Evolutionary conservation across 495 filamentous ascomycete genomes (phyloP), one percentile per base, ranked within the genome.

Genomic region (Aspergillus saccharolyticus): DNA sequence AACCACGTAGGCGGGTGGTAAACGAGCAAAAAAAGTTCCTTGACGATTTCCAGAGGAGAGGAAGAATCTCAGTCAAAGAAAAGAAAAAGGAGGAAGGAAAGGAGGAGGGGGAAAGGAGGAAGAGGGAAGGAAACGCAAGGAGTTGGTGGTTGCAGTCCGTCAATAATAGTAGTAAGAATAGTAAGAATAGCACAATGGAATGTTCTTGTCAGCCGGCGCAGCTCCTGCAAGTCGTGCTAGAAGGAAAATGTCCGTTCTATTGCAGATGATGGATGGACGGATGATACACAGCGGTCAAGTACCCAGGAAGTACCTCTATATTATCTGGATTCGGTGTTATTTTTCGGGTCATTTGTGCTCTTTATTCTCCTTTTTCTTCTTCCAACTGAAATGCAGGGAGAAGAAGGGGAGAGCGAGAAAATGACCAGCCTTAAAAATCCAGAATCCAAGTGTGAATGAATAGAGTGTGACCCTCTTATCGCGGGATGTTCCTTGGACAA

Each of bases 161-260:
- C 57, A 63, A 55, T 57, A 59, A 53, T 57, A 57, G 20, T 57
- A 57, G 28, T 56, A 50, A 52, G 20, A 54, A 51, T 58, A 59
- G 44, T 33, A 47, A 42, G 39, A 39, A 28, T 44, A 44, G 45
- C 18, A 39, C 33, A 46, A 57, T 59, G 63, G 58, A 54, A 61
- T 55, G 53, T 56, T 30, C 33, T 56, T 54, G 58, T 65, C 59
- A 62, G 61, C 57, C 54, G 58, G 58, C 46, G 43, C 46, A 18
- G 22, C 30, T 22, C 45, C 30, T 59, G 44, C 33, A 39, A 39
- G 33, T 39, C 33, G 33, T 39, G 33, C 33, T 39, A 39, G 33
- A 39, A 39, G 33, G 33, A 39, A 30, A 39, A 39, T 39, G 33
- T 39, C 33, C 33, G 33, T 39, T 39, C 33, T 39, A 39, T 39